These are phyloP conservation scores for Peronospora tabacina DNA, from an alignment of 352 stramenopile genomes.

Conservation along the genomic window DNA sequence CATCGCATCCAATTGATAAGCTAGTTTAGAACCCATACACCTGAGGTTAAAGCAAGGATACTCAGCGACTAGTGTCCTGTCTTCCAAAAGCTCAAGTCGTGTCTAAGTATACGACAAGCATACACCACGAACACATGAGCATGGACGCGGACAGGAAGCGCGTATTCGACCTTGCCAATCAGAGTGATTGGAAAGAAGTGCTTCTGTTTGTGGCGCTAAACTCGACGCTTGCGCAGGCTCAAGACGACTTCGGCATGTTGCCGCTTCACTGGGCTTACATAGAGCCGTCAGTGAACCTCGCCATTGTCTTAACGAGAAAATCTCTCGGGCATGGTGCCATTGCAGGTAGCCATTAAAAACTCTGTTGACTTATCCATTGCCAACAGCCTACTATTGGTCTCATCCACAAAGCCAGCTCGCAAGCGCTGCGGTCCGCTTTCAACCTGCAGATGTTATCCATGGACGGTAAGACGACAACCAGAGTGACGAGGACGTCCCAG, in stretches of 20 bases:
- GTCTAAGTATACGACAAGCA: neutral
- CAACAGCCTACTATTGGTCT: constrained; percentile 51
- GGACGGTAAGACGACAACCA: constrained; percentile 24
- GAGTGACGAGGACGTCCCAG: constrained; percentile 26
- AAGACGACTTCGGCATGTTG: constrained; percentile 81
- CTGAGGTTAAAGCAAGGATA: neutral
- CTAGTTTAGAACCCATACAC: neutral
- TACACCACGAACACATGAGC: constrained; percentile 5
- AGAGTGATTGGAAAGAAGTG: constrained; percentile 57
- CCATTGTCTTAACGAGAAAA: constrained; percentile 54
- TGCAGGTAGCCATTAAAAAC: constrained; percentile 77
- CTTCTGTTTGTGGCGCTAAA: constrained; percentile 36
- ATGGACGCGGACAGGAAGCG: constrained; percentile 42
- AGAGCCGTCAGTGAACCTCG: constrained; percentile 42
- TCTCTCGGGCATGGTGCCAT: constrained; percentile 65
- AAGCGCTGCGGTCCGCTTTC: constrained; percentile 26
- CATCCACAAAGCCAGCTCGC: constrained; percentile 50
- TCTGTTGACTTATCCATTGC: constrained; percentile 57
- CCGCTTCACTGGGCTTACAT: constrained; percentile 80
- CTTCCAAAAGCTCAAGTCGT: constrained; percentile 9
- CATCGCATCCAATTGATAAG: too few species aligned
- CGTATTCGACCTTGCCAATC: constrained; percentile 49
- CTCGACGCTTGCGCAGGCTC: constrained; percentile 41
- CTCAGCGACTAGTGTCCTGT: constrained; percentile 9
- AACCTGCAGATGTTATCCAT: constrained; percentile 37